Base-by-base conservation (phyloP, 164 flowering plant species). In the Malania oleifera region DNA sequence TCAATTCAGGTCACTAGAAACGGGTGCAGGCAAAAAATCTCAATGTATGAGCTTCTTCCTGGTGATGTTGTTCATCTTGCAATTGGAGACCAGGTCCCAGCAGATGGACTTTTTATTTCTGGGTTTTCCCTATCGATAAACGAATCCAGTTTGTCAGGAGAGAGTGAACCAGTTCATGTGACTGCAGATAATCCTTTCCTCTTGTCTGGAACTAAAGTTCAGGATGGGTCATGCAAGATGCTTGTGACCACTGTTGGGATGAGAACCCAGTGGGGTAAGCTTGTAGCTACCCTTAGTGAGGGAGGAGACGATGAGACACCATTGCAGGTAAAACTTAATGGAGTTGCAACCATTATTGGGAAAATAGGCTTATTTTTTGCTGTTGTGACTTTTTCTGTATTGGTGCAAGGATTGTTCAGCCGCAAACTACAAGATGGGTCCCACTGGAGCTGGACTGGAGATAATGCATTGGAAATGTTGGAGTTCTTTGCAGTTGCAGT, bases 251-350 rank as follows among this genome's bases (percentile, higher is more conserved):
- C 89, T 18, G 98, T 93, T 61, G 98, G 98, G 18, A 93, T 93
- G 98, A 87, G 95, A 70, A 93, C 98, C 50, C 98, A 93, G 54
- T 93, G 98, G 98, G 98, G 98, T 19, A 93, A 93, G 67, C 69
- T 93, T 72, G 80, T 92, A 90, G 98, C 96, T 45, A 89, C 98
- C 45, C 86, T 92, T 40, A 85, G 87, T 73, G 98, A 92, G 75
- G 98, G 95, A 50, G 98, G 98, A 54, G 95, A 89, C 73, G 96
- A 89, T 73, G 98, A 92, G 72, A 92, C 96, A 14, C 96, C 98
- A 1, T 76, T 91, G 68, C 98, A 91, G 71, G 98, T 91, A n/a
- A 91, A 91, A 60, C 79, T 86, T 37, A 91, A 91, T 75, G 98
- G 96, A 28, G 98, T 87, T 23, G 96, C 98, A 20, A 87, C 98